A percentile compares a stretch with the other conserved stretches of the same genome.
Evolutionary conservation across 2,329 filamentous ascomycete genomes (phyloP).

Genomic region (Fusarium begoniae): DNA sequence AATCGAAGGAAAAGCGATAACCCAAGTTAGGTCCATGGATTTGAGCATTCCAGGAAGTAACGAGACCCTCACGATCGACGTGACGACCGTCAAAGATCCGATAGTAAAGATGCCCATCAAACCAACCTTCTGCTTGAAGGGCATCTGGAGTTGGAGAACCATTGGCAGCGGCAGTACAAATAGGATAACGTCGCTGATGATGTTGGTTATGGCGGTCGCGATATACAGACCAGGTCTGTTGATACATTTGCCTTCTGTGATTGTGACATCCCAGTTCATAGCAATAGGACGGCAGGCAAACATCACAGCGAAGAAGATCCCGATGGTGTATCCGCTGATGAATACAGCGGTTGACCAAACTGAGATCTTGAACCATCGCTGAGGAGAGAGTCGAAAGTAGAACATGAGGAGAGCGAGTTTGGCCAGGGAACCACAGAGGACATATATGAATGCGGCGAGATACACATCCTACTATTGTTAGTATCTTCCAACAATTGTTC

Average conservation of each 20-base stretch:
- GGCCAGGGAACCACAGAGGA: slow-evolving; percentile 47
- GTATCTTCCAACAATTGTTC: not conserved
- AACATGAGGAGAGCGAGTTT: slow-evolving; percentile 53
- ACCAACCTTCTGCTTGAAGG: slow-evolving; percentile 56
- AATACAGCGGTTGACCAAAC: slow-evolving; percentile 45
- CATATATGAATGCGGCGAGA: slow-evolving; percentile 44
- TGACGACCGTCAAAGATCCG: slow-evolving; percentile 50
- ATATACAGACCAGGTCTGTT: slow-evolving; percentile 59
- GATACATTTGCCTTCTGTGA: slow-evolving; percentile 52
- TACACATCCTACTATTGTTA: slow-evolving; percentile 39
- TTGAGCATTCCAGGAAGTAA: slow-evolving; percentile 27
- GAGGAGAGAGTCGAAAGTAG: slow-evolving; percentile 50
- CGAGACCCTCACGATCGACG: slow-evolving; percentile 34
- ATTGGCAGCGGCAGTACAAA: slow-evolving; percentile 58
- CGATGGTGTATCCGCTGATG: slow-evolving; percentile 45
- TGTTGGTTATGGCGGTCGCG: slow-evolving; percentile 57
- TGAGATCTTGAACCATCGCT: slow-evolving; percentile 45
- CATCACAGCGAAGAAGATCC: slow-evolving; percentile 47
- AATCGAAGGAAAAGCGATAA: slow-evolving; percentile 39
- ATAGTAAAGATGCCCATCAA: slow-evolving; percentile 56
- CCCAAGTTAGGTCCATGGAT: slow-evolving; percentile 43
- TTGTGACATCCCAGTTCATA: slow-evolving; percentile 43
- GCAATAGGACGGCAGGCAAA: slow-evolving; percentile 50
- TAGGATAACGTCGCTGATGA: slow-evolving; percentile 57
- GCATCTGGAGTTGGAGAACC: slow-evolving; percentile 56